phyloP scores from a whole-genome alignment of 2,329 filamentous ascomycete species.

The Rhexocercosporidium sp. region DNA sequence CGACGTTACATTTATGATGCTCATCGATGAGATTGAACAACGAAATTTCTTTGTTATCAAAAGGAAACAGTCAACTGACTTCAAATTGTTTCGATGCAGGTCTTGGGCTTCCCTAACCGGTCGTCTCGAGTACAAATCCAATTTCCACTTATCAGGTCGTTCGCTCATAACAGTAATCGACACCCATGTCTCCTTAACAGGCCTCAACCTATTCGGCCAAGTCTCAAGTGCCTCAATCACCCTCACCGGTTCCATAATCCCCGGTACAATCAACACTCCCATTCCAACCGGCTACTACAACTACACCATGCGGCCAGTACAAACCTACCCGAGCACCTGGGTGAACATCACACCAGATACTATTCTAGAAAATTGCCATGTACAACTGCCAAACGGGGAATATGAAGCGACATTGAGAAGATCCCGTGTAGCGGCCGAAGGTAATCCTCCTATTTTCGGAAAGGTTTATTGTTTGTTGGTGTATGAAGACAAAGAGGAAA shows the following conservation, averaged over 20 bases:
- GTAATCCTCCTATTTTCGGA: background rate
- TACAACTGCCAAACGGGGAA: background rate
- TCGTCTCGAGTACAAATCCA: background rate
- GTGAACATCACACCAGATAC: background rate
- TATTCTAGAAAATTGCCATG: background rate
- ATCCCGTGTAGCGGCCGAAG: background rate
- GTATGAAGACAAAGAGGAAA: background rate
- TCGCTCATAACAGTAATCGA: background rate
- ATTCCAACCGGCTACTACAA: background rate
- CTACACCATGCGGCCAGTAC: background rate
- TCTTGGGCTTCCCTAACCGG: constrained; percentile 3
- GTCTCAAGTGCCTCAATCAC: background rate
- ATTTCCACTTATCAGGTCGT: background rate
- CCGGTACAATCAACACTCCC: background rate
- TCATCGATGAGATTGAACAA: background rate
- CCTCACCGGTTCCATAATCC: background rate
- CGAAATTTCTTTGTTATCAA: background rate
- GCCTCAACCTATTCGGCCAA: background rate
- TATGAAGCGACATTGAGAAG: background rate
- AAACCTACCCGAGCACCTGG: background rate
- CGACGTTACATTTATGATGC: background rate
- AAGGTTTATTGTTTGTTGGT: background rate
- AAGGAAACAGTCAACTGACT: background rate
- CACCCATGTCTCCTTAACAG: background rate
- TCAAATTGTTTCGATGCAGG: background rate